Evolutionary conservation across 2,329 filamentous ascomycete species (phyloP).

Genomic region (Fusarium protoensiforme): DNA sequence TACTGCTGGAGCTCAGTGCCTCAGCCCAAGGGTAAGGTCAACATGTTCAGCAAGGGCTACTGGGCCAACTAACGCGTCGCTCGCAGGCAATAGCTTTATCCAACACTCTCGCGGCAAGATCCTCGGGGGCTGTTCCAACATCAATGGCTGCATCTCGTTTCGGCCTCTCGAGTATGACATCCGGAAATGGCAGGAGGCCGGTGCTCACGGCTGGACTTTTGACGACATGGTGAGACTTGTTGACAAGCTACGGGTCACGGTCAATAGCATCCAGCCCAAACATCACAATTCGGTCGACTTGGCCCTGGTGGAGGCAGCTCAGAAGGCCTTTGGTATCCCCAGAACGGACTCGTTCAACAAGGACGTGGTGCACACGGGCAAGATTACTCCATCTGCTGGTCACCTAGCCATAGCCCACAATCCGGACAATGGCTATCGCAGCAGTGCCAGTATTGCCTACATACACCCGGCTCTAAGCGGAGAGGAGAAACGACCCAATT

Average conservation of each 20-base stretch:
- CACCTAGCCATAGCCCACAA: not conserved
- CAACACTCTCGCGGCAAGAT: not conserved
- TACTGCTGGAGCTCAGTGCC: not conserved
- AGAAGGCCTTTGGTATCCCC: not conserved
- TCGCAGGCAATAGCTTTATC: not conserved
- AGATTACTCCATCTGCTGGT: not conserved
- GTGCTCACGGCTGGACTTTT: not conserved
- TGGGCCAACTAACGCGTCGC: not conserved
- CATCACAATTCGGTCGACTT: not conserved
- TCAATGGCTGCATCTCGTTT: not conserved
- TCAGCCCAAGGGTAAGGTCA: not conserved
- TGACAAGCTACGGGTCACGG: not conserved
- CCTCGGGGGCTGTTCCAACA: not conserved
- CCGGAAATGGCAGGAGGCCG: not conserved
- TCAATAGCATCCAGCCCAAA: not conserved
- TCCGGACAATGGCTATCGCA: not conserved
- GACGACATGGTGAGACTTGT: not conserved
- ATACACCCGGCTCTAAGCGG: not conserved
- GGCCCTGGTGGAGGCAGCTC: not conserved
- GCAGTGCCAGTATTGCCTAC: not conserved
- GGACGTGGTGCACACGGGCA: not conserved
- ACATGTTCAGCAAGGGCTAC: no score
- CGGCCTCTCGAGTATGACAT: not conserved
- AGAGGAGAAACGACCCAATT: not conserved
- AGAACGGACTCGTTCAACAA: not conserved